Conservation (phyloP, 1,139 yeast genomes). For the Magnusiomyces paraingens region DNA sequence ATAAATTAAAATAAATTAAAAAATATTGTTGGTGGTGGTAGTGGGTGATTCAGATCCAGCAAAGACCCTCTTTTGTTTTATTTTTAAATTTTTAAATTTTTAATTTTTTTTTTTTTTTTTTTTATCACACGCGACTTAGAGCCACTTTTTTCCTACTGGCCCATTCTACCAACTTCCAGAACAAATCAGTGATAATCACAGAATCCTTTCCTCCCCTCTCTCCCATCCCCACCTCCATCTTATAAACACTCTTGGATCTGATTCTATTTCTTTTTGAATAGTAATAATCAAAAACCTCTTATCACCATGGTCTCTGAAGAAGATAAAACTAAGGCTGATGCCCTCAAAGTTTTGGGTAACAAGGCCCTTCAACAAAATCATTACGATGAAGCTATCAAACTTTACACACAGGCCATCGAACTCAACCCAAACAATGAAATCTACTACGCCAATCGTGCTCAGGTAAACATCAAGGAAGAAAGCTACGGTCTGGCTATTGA, state of each 20-base stretch:
- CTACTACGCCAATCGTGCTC: conserved; percentile 82
- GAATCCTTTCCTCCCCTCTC: no score
- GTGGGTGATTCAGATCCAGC: no score
- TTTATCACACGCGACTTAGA: background rate
- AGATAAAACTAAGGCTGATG: conserved; percentile 17
- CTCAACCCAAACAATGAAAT: conserved; percentile 62
- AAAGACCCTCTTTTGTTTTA: no score
- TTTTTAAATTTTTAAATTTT: no score
- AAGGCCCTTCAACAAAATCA: conserved; percentile 55
- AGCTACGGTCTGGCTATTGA: conserved; percentile 55
- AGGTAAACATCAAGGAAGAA: conserved; percentile 79
- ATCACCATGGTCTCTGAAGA: background rate
- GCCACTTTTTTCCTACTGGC: background rate
- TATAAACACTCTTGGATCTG: background rate
- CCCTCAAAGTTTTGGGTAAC: conserved; percentile 65
- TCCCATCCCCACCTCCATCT: background rate
- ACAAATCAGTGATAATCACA: no score
- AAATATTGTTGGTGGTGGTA: no score
- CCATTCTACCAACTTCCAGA: background rate
- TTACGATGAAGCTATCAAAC: conserved; percentile 59
- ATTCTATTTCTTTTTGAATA: background rate
- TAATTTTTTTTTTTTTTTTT: background rate
- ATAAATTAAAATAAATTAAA: no score
- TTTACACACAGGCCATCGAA: conserved; percentile 73
- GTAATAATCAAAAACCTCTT: background rate